Conservation (phyloP, 805 yeast species). For the Starmerella khaoyaiensis region DNA sequence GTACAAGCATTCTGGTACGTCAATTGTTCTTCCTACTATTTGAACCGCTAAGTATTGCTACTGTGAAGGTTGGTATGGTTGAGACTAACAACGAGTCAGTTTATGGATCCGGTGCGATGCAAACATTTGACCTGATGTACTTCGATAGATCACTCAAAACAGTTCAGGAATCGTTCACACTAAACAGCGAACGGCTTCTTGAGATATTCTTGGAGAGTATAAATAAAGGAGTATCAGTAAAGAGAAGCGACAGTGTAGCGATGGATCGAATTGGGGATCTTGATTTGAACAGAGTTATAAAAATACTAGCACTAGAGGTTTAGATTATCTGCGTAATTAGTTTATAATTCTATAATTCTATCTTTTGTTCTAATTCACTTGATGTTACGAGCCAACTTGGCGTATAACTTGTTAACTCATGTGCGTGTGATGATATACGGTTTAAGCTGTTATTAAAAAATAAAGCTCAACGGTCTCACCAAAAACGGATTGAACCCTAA, state of each 20-base stretch:
- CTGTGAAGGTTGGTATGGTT: slow-evolving; percentile 15
- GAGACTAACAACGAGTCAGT: slow-evolving; percentile 11
- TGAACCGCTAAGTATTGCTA: slow-evolving; percentile 29
- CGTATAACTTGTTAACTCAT: too few relatives aligned
- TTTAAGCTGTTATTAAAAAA: too few relatives aligned
- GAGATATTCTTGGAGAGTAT: background rate
- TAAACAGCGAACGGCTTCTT: slow-evolving; percentile 6
- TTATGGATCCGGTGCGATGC: slow-evolving; percentile 18
- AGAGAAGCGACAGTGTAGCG: background rate
- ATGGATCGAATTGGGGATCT: too few relatives aligned
- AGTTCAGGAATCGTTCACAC: slow-evolving; percentile 1
- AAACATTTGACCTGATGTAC: slow-evolving; percentile 11
- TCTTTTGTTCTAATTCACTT: too few relatives aligned
- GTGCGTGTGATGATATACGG: too few relatives aligned
- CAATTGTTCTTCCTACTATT: slow-evolving; percentile 35
- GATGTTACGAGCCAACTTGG: too few relatives aligned
- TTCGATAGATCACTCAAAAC: slow-evolving; percentile 5
- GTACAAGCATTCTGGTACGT: slow-evolving; percentile 31
- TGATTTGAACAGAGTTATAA: too few relatives aligned
- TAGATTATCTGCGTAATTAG: too few relatives aligned
- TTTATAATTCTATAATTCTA: too few relatives aligned
- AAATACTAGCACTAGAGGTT: too few relatives aligned
- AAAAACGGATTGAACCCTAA: too few relatives aligned
- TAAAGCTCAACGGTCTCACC: too few relatives aligned
- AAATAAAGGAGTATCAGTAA: background rate